Conservation (phyloP, 371 early-diverging fungal genomes). For the Mortierella sp. region DNA sequence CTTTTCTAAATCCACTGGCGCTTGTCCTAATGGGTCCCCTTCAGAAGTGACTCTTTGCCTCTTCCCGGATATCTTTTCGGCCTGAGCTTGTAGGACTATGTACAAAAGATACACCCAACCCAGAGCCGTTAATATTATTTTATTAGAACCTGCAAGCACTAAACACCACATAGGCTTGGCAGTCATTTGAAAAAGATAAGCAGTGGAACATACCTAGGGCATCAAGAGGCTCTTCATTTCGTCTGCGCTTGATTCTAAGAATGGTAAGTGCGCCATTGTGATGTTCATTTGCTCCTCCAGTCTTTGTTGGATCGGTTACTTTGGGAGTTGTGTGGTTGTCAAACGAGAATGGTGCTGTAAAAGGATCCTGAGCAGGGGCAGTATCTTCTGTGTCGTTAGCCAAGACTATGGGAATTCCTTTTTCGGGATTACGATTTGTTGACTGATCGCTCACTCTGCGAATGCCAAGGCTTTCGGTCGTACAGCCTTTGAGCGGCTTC, state of each 20-base stretch:
- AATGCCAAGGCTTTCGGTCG: constrained; percentile 6
- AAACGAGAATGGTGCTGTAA: constrained; percentile 17
- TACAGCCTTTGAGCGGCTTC: constrained; percentile 17
- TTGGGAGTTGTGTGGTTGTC: constrained; percentile 31
- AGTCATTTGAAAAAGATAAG: not conserved
- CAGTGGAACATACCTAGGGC: constrained; percentile 64
- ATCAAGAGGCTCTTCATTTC: constrained; percentile 80
- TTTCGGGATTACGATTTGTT: constrained; percentile 11
- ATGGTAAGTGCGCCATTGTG: constrained; percentile 60
- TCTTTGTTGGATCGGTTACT: not conserved
- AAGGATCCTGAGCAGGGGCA: too few species aligned
- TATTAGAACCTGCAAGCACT: too few species aligned
- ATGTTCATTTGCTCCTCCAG: not conserved
- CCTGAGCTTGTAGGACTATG: constrained; percentile 34
- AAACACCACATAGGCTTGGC: too few species aligned
- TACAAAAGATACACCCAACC: not conserved
- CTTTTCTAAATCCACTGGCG: too few species aligned
- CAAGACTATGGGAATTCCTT: constrained; percentile 11
- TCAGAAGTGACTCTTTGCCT: constrained; percentile 9
- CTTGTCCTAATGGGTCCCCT: too few species aligned
- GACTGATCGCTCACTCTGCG: constrained; percentile 10
- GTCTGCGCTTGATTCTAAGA: constrained; percentile 82
- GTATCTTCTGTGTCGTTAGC: constrained; percentile 1
- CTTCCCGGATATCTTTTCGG: constrained; percentile 35
- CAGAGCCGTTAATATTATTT: too few species aligned